Evolutionary conservation across 1,284 basidiomycete genomes (phyloP).

Genomic region (Cryptococcus depauperatus): DNA sequence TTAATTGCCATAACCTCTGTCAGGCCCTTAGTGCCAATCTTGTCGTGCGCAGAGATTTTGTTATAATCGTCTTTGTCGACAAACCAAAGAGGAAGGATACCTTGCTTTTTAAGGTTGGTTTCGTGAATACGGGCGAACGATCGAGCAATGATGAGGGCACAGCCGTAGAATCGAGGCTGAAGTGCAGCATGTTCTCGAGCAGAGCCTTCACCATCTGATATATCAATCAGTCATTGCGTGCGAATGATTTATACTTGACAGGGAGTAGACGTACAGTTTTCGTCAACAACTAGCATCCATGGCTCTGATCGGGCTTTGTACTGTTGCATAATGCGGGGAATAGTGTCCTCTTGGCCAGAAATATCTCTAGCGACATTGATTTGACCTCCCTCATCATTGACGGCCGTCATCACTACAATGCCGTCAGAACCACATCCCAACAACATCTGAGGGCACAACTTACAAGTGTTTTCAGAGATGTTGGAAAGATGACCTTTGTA

Average conservation of each 20-base stretch:
- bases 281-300: conserved; percentile 92
- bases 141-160: conserved; percentile 71
- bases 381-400: conserved; percentile 84
- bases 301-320: conserved; percentile 73
- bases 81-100: conserved; percentile 84
- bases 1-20: conserved; percentile 53
- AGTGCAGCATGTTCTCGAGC: conserved; percentile 89
- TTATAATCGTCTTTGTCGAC: conserved; percentile 74
- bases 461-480: conserved; percentile 89
- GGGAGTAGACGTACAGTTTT: conserved; percentile 46
- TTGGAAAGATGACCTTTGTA: conserved; percentile 91
- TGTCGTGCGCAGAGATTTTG: conserved; percentile 71
- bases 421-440: conserved; percentile 26
- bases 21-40: conserved; percentile 53
- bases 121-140: conserved; percentile 99
- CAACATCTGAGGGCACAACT: conserved; percentile 38
- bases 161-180: conserved; percentile 90
- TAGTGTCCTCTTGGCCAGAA: conserved; percentile 61
- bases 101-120: conserved; percentile 98
- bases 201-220: conserved; percentile 67
- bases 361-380: conserved; percentile 80
- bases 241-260: neutral
- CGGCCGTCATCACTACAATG: conserved; percentile 59
- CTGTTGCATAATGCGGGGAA: conserved; percentile 79
- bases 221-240: neutral